Evolutionary conservation across 73 alveolate species (phyloP).

Genomic region (Symbiodinium pilosum): DNA sequence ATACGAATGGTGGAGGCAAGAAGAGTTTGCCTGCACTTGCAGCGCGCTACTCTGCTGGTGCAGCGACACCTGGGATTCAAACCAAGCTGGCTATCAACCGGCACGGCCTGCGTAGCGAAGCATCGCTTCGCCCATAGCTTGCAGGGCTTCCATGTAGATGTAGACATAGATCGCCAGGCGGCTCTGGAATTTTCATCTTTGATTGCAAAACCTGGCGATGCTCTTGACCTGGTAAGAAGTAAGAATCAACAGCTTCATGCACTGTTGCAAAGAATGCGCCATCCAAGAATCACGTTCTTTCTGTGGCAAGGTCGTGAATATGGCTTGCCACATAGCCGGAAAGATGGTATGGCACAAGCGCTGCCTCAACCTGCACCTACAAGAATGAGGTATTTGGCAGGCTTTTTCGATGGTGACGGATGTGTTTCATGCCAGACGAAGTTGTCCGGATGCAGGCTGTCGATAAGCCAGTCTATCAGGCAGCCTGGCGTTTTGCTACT

Average conservation of each 20-base stretch:
- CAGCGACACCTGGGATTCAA: too few relatives aligned
- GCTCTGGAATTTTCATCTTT: not conserved
- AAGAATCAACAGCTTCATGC: not conserved
- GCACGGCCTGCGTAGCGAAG: too few relatives aligned
- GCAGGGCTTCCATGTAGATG: too few relatives aligned
- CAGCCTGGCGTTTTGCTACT: not conserved
- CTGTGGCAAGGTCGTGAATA: not conserved
- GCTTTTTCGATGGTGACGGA: not conserved
- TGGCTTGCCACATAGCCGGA: not conserved
- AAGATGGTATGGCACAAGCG: not conserved
- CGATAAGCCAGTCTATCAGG: not conserved
- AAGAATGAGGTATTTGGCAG: not conserved
- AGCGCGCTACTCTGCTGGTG: too few relatives aligned
- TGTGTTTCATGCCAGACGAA: not conserved
- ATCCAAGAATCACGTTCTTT: not conserved
- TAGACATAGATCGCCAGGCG: too few relatives aligned
- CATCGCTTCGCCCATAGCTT: too few relatives aligned
- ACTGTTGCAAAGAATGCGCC: not conserved
- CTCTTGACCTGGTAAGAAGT: not conserved
- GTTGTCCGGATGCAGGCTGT: not conserved
- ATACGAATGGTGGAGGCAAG: too few relatives aligned
- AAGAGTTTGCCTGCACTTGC: too few relatives aligned
- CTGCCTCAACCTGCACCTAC: not conserved
- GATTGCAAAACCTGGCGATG: not conserved
- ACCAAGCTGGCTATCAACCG: too few relatives aligned